Percentiles rank a stretch among this genome's conserved stretches.
These are phyloP conservation scores for Trichoderma parareesei DNA, from an alignment of 495 filamentous ascomycete genomes.

Conservation along the genomic window DNA sequence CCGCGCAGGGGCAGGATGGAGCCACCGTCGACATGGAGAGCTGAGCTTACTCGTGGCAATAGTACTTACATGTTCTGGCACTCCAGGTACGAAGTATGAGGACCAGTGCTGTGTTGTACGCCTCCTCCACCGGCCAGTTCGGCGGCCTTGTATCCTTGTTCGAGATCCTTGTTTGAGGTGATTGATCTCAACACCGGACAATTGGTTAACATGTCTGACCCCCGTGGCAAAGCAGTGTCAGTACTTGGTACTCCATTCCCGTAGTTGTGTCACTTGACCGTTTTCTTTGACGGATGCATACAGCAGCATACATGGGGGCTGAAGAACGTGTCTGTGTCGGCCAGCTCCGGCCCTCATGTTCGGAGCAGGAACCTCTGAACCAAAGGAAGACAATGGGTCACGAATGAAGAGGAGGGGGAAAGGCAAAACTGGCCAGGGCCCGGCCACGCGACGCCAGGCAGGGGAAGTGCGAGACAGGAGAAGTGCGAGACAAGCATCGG, in stretches of 20 bases:
- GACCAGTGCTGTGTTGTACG: not conserved
- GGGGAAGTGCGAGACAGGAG: not conserved
- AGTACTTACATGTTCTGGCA: not conserved
- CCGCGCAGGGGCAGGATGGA: constrained; percentile 2
- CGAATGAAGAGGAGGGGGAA: too few relatives aligned
- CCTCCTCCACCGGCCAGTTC: not conserved
- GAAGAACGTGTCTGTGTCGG: not conserved
- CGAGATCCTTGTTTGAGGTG: too few relatives aligned
- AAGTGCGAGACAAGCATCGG: constrained; percentile 1
- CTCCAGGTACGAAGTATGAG: not conserved
- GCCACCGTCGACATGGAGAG: not conserved
- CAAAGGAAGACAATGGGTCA: too few relatives aligned
- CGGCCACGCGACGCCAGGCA: not conserved
- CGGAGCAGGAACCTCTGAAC: too few relatives aligned
- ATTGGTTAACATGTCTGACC: too few relatives aligned
- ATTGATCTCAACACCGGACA: too few relatives aligned
- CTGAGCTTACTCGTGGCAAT: not conserved
- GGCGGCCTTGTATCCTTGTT: not conserved
- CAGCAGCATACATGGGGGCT: not conserved
- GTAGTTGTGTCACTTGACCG: too few relatives aligned
- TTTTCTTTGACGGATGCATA: not conserved
- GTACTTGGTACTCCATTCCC: too few relatives aligned
- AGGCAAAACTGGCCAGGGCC: not conserved
- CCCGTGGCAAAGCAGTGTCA: too few relatives aligned
- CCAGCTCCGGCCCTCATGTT: not conserved